Evolutionary conservation across 1,284 basidiomycete species (phyloP), one percentile per base, ranked within the genome.

Genomic region (Ceratobasidium sp.): DNA sequence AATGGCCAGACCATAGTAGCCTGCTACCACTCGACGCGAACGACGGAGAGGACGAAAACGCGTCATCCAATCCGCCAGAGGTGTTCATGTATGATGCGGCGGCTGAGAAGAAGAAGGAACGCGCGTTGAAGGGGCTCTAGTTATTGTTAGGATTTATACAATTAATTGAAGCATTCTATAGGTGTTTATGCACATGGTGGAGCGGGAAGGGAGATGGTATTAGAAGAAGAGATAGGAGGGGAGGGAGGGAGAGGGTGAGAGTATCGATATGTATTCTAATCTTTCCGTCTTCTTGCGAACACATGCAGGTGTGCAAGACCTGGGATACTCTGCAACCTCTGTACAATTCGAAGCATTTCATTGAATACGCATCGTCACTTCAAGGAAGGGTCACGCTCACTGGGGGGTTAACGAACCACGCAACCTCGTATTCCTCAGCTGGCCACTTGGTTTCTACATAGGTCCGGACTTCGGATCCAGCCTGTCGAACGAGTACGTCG

Each of bases 391-490:
- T 22, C 11, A 82, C 36, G 11, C 91, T 82, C 79, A 93, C 93
- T 54, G 90, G 91, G 56, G 93, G 93, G 80, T 94, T 94, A 36
- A 93, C 91, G 80, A 93, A 94, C 93, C 93, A 95, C 1, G 91
- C 91, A 0, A 92, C 93, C 82, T 95, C 93, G 91, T 91, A 95
- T 33, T 87, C 86, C 11, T 80, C 80, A 79, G 91, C 91, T 17
- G 79, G 79, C 93, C 93, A 95, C 64, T 88, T 83, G 54, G 83
- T 83, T 80, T 82, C 84, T 36, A 95, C 87, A 81, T 91, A 94
- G 67, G 66, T 69, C 41, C 69, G 41, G 27, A 93, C 88, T 76
- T 92, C 89, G 54, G 78, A 79, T 4, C 89, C 90, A 14, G 88
- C 89, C 56, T 81, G 79, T 51, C 80, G 79, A 17, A 93, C 84